Conservation (phyloP, 805 yeast genomes). For the Priceomyces melissophilus region DNA sequence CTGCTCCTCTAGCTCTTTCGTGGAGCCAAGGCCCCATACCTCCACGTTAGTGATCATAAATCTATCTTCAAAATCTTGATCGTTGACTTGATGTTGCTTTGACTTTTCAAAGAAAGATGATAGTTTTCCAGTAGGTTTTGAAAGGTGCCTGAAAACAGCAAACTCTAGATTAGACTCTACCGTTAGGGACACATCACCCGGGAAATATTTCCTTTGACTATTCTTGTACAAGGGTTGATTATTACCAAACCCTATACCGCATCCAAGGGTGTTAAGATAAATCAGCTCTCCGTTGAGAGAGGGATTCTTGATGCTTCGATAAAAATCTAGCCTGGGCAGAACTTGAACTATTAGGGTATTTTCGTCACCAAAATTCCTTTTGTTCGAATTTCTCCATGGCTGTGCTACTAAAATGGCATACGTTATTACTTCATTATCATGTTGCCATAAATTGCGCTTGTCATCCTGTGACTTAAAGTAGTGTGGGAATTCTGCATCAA, state of each 20-base stretch:
- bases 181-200: conserved; percentile 79
- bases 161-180: conserved; percentile 76
- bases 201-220: conserved; percentile 44
- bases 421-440: conserved; percentile 41
- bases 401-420: conserved; percentile 63
- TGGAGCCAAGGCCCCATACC: conserved; percentile 90
- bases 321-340: conserved; percentile 62
- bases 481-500: conserved; percentile 46
- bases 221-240: conserved; percentile 57
- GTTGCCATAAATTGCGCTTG: conserved; percentile 28
- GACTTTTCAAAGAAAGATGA: conserved; percentile 25
- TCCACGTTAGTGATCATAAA: conserved; percentile 73
- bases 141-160: conserved; percentile 72
- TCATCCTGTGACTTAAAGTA: conserved; percentile 26
- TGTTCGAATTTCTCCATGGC: conserved; percentile 79
- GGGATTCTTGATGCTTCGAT: conserved; percentile 25
- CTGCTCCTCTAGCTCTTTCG: conserved; percentile 74
- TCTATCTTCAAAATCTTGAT: conserved; percentile 57
- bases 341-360: conserved; percentile 60
- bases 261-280: conserved; percentile 70
- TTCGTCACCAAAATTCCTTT: conserved; percentile 66
- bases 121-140: conserved; percentile 22
- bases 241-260: conserved; percentile 82
- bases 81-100: conserved; percentile 10
- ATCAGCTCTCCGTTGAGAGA: conserved; percentile 35